Evolutionary conservation across 2,329 filamentous ascomycete species (phyloP).

Genomic region (Allantophomopsis lycopodina): DNA sequence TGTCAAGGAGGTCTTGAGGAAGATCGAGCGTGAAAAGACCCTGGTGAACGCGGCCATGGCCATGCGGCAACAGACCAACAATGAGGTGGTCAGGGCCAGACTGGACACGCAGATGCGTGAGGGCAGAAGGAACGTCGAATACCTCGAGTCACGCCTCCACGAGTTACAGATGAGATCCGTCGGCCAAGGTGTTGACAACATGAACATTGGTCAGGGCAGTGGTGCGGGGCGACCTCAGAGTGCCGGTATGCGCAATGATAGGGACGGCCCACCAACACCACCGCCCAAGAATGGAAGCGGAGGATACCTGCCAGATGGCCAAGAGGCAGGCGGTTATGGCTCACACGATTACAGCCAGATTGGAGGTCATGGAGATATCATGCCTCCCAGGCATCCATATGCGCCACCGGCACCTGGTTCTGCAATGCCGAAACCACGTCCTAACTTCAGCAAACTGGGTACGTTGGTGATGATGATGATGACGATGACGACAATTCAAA

Average conservation of each 20-base stretch:
- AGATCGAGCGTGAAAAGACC: conserved; percentile 95
- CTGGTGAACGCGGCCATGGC: conserved; percentile 88
- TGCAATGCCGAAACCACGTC: conserved; percentile 57
- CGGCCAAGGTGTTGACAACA: conserved; percentile 50
- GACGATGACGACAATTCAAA: no score
- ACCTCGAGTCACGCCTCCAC: conserved; percentile 83
- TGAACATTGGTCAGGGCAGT: conserved; percentile 41
- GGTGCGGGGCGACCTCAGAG: conserved; percentile 26
- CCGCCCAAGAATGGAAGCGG: conserved; percentile 58
- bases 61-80: conserved; percentile 93
- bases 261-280: conserved; percentile 40
- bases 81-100: conserved; percentile 77
- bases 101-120: conserved; percentile 92
- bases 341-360: conserved; percentile 38
- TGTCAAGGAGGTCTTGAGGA: conserved; percentile 74
- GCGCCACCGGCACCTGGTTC: conserved; percentile 57
- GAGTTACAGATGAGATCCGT: conserved; percentile 77
- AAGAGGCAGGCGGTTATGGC: conserved; percentile 51
- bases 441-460: conserved; percentile 96
- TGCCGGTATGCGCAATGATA: conserved; percentile 29
- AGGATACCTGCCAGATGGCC: conserved; percentile 27
- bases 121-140: conserved; percentile 83
- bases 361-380: conserved; percentile 55
- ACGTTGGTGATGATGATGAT: conserved; percentile 22
- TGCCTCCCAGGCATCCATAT: conserved; percentile 72